Percentiles rank a stretch among this genome's conserved stretches.
Evolutionary conservation across 257 asterid species (phyloP).

Genomic region (Solanum verrucosum): DNA sequence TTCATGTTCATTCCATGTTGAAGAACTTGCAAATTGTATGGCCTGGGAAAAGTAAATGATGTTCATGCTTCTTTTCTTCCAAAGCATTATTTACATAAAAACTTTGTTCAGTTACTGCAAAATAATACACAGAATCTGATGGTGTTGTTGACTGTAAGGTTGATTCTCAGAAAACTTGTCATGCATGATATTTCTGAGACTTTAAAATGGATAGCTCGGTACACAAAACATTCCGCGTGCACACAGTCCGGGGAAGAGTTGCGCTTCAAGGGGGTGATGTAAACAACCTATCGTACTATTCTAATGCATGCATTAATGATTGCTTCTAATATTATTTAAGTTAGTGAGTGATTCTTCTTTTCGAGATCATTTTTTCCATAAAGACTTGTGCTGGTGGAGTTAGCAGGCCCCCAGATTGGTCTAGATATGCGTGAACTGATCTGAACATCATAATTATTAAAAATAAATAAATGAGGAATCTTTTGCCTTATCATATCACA

Average conservation of each 20-base stretch:
- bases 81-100: not conserved
- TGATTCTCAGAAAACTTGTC: not conserved
- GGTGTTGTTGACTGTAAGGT: not conserved
- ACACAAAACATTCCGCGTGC: not conserved
- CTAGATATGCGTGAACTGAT: not conserved
- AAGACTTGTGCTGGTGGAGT: not conserved
- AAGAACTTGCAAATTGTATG: not conserved
- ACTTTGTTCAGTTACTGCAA: not conserved
- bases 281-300: not conserved
- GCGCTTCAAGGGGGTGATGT: not conserved
- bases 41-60: not conserved
- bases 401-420: not conserved
- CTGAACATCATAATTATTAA: too few species aligned
- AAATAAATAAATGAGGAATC: too few species aligned
- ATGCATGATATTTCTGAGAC: not conserved
- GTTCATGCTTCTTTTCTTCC: not conserved
- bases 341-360: not conserved
- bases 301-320: not conserved
- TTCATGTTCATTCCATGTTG: not conserved
- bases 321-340: not conserved
- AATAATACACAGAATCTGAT: not conserved
- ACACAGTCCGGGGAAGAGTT: not conserved
- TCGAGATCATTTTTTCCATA: not conserved
- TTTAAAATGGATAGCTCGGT: not conserved
- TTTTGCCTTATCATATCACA: not conserved